Evolutionary conservation across 2,329 filamentous ascomycete species (phyloP).

Genomic region (Diaporthe ampelina): DNA sequence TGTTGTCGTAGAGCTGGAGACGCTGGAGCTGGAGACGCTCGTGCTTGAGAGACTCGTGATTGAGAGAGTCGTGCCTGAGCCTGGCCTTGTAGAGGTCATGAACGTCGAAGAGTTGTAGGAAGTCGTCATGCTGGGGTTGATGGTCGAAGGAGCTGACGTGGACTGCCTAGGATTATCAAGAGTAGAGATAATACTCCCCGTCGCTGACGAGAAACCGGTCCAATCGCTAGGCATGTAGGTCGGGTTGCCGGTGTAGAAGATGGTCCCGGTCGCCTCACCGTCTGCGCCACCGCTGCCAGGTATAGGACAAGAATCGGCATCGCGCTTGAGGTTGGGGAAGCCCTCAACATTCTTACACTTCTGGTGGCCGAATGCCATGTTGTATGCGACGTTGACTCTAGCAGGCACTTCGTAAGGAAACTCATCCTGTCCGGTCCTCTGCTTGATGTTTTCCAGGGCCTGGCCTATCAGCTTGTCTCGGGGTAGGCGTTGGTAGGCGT

Average conservation of each 20-base stretch:
- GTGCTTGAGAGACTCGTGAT: neutral
- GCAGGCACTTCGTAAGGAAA: constrained; percentile 25
- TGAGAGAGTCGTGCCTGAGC: neutral
- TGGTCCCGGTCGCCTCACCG: constrained; percentile 6
- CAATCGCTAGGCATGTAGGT: constrained; percentile 27
- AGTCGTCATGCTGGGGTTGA: neutral
- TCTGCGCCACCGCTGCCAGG: constrained; percentile 18
- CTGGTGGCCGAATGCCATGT: constrained; percentile 35
- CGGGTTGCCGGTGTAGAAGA: constrained; percentile 14
- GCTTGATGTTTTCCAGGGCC: neutral
- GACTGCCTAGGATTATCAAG: neutral
- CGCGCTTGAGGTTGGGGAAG: constrained; percentile 31
- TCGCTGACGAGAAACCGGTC: constrained; percentile 15
- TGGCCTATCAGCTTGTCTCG: neutral
- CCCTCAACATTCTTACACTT: constrained; percentile 32
- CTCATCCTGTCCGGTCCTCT: neutral
- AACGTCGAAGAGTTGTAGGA: constrained; percentile 7
- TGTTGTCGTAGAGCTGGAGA: neutral
- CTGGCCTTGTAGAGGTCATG: neutral
- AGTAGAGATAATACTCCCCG: constrained; percentile 2
- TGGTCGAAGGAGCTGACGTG: neutral
- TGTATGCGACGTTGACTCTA: constrained; percentile 31
- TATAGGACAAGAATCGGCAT: constrained; percentile 18
- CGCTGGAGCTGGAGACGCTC: neutral
- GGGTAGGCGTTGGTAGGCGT: constrained; percentile 36